Evolutionary conservation across 495 filamentous ascomycete genomes (phyloP).

Genomic region (Chaetomium tenue): DNA sequence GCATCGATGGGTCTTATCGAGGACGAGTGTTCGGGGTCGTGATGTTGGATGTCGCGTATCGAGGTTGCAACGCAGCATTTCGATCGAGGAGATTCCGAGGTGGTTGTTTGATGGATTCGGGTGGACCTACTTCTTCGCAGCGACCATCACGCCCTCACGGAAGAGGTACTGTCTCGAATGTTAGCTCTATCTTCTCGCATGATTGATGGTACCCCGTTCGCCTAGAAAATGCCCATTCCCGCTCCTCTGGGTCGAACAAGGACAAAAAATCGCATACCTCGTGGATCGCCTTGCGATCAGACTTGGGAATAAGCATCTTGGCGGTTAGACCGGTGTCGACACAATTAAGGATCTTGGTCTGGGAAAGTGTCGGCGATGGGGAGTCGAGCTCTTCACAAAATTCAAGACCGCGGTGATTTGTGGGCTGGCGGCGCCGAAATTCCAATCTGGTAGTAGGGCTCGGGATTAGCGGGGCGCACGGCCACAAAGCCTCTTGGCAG

Average conservation of each 20-base stretch:
- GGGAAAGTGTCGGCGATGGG: slow-evolving; percentile 38
- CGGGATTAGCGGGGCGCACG: slow-evolving; percentile 34
- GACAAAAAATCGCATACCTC: slow-evolving; percentile 46
- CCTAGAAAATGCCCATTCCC: background rate
- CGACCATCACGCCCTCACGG: slow-evolving; percentile 98
- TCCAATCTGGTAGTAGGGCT: slow-evolving; percentile 37
- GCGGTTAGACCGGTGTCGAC: slow-evolving; percentile 47
- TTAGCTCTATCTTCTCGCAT: slow-evolving; percentile 34
- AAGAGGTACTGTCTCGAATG: slow-evolving; percentile 81
- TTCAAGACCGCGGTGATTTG: slow-evolving; percentile 39
- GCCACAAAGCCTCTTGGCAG: slow-evolving; percentile 22
- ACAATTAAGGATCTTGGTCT: slow-evolving; percentile 47
- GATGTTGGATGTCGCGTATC: slow-evolving; percentile 6
- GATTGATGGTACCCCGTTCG: background rate
- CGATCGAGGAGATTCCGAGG: slow-evolving; percentile 15
- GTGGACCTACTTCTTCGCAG: slow-evolving; percentile 76
- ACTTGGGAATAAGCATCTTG: slow-evolving; percentile 96
- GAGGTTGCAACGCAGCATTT: slow-evolving; percentile 5
- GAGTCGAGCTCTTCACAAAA: slow-evolving; percentile 40
- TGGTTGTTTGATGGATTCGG: slow-evolving; percentile 20
- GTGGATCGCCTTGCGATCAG: slow-evolving; percentile 99
- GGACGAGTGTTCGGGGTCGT: background rate
- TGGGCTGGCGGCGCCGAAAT: slow-evolving; percentile 38
- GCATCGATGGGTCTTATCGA: slow-evolving; percentile 23
- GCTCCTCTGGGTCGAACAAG: background rate